phyloP scores from a whole-genome alignment of 495 filamentous ascomycete genomes.

The Apodospora peruviana region DNA sequence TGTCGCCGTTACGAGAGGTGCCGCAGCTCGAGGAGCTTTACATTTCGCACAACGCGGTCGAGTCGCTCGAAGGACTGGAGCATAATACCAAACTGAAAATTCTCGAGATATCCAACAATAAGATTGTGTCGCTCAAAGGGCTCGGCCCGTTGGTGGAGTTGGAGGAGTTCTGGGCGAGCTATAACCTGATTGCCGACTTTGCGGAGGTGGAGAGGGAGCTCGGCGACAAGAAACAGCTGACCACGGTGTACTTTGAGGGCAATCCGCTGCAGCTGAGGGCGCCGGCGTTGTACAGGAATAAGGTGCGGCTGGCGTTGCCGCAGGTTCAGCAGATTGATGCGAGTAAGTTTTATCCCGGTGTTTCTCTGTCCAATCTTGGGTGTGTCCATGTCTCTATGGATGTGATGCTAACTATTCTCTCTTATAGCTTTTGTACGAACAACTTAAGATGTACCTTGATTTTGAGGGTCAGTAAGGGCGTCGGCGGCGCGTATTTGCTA shows the following conservation, averaged over 20 bases:
- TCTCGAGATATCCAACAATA: slow-evolving; percentile 88
- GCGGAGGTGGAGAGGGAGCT: slow-evolving; percentile 78
- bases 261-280: slow-evolving; percentile 79
- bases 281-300: slow-evolving; percentile 82
- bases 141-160: slow-evolving; percentile 63
- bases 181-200: slow-evolving; percentile 74
- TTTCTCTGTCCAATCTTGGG: neutral
- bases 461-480: too few relatives aligned
- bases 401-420: neutral
- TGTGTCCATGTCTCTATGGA: neutral
- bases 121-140: slow-evolving; percentile 66
- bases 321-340: slow-evolving; percentile 92
- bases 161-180: slow-evolving; percentile 92
- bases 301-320: slow-evolving; percentile 81
- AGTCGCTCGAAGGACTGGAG: slow-evolving; percentile 69
- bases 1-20: slow-evolving; percentile 67
- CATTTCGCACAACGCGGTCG: slow-evolving; percentile 94
- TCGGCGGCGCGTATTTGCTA: too few relatives aligned
- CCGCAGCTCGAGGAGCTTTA: slow-evolving; percentile 90
- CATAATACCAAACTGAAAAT: slow-evolving; percentile 64
- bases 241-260: slow-evolving; percentile 96
- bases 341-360: slow-evolving; percentile 57
- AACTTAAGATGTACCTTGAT: too few relatives aligned
- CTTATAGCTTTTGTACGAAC: slow-evolving; percentile 30
- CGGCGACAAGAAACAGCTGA: slow-evolving; percentile 67